Base-by-base conservation (phyloP, 139 green algal species). In the Picochlorum costavermella region DNA sequence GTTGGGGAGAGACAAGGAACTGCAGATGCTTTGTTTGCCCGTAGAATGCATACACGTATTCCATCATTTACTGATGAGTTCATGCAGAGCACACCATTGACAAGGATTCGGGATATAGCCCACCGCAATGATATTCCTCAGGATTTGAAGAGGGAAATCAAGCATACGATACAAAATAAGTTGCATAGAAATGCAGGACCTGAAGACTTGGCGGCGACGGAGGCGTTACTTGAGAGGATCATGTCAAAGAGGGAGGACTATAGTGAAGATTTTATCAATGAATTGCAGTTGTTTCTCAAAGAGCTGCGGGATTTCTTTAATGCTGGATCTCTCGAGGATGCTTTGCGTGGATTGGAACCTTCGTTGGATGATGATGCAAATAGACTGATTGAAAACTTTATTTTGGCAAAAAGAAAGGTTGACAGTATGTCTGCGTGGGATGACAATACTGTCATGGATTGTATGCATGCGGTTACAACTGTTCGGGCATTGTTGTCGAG, bases 111-210 rank as follows among this genome's bases (percentile, higher is more conserved):
- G 0, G 92, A 98, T 84, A 97, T 98, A 31, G 92, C 92, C 2
- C 92, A 98, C 77, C 77, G 73, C 29, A 56, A 26, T 62, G 81
- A 90, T 75, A 92, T 92, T 50, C 83, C 85, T 62, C 78, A 80
- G 25, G 79, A 90, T 28, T 70, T 94, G 23, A 95, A 96, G 84
- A 73, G 88, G 43, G 92, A 98, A 84, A 97, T 98, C 79, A 98
- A 98, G 84, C 93, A 98, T 81, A 98, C 93, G 25, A 87, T 98
- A 57, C 78, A 85, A 66, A 98, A 98, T 84, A 98, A 98, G 88
- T 83, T 98, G 60, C 93, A 98, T 79, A 82, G 92, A 67, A 95
- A 93, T 72, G 93, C 93, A 20, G 92, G 87, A 0, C 92, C 93
- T 1, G 92, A 98, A 72, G 93, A 98, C 76, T 76, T 98, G 33